A percentile compares a stretch with the other conserved stretches of the same genome.
phyloP scores from a whole-genome alignment of 148 eudicot species.

The Nepenthes gracilis region DNA sequence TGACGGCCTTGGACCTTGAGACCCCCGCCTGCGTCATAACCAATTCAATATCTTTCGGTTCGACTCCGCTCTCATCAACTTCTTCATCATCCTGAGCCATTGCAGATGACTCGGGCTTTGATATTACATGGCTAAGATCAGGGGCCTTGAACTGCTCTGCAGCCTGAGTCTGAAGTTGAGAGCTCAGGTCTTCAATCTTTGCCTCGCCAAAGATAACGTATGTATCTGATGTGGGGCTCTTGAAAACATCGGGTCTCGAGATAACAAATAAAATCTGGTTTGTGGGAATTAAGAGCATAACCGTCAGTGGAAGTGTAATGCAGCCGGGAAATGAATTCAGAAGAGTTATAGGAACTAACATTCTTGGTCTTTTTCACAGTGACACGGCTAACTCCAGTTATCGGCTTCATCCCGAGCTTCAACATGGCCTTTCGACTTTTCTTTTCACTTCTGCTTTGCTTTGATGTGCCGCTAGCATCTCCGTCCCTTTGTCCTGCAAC shows the following conservation, averaged over 20 bases:
- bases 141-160: constrained; percentile 48
- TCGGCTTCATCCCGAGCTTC: constrained; percentile 42
- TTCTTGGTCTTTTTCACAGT: constrained; percentile 41
- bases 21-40: neutral
- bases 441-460: constrained; percentile 36
- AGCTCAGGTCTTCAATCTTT: constrained; percentile 34
- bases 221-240: constrained; percentile 44
- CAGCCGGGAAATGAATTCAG: neutral
- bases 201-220: constrained; percentile 17
- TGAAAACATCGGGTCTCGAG: constrained; percentile 42
- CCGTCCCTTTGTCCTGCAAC: constrained; percentile 8
- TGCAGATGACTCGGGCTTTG: constrained; percentile 27
- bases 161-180: constrained; percentile 40
- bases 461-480: constrained; percentile 24
- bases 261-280: constrained; percentile 27
- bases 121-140: constrained; percentile 17
- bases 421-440: constrained; percentile 22
- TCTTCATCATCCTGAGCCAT: constrained; percentile 27
- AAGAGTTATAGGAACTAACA: constrained; percentile 12
- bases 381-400: constrained; percentile 34
- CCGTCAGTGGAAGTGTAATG: neutral
- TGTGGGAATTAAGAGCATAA: neutral
- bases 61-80: neutral
- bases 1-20: constrained; percentile 30
- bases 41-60: constrained; percentile 1